Evolutionary conservation across 1,284 basidiomycete genomes (phyloP).

Genomic region (Cutaneotrichosporon cavernicola): DNA sequence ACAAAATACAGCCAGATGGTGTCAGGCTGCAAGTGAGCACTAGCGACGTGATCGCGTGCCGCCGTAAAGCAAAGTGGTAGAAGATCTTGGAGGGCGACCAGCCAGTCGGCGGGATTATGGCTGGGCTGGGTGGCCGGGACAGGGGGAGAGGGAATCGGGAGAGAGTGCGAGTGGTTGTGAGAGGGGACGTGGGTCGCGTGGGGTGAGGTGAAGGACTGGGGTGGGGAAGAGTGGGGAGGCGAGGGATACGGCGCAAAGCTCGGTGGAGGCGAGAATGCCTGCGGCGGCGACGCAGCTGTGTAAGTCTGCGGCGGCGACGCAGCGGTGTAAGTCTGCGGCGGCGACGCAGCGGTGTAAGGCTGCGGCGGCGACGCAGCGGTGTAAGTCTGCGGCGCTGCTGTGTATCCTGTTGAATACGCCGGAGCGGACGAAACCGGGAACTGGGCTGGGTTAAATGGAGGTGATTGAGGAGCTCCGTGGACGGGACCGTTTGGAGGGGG

Average conservation of each 20-base stretch:
- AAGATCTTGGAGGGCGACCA: neutral
- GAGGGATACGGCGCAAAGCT: neutral
- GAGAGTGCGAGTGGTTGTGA: neutral
- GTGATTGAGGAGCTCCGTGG: neutral
- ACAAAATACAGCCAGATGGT: constrained; percentile 1
- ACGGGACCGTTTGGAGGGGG: neutral
- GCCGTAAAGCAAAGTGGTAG: neutral
- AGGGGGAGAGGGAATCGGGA: neutral
- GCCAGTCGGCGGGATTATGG: neutral
- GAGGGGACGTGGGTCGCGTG: neutral
- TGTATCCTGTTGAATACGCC: neutral
- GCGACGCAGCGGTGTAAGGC: neutral
- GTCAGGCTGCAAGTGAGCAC: neutral
- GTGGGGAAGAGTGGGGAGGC: neutral
- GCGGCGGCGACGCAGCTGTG: neutral
- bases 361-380: neutral
- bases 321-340: no score
- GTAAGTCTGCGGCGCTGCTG: neutral
- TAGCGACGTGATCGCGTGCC: neutral
- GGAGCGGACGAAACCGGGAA: neutral
- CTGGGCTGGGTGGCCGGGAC: neutral
- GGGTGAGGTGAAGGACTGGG: neutral
- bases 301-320: neutral
- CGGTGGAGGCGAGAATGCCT: neutral
- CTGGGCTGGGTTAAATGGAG: neutral